phyloP scores from a whole-genome alignment of 2,329 filamentous ascomycete species.

The Neonectria coccinea region DNA sequence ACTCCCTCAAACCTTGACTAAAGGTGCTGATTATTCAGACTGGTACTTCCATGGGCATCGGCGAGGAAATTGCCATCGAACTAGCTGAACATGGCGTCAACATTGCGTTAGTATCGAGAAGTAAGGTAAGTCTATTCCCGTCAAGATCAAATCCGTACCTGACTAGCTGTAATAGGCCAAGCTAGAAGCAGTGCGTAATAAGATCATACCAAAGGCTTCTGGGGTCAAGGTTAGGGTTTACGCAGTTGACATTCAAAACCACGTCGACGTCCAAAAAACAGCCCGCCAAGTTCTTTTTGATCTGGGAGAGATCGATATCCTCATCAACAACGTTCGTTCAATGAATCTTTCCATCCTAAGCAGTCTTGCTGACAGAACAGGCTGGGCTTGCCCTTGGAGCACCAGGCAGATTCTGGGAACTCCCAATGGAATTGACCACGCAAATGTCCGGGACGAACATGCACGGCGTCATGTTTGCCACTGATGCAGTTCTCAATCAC shows the following conservation, averaged over 20 bases:
- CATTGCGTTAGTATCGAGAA: background rate
- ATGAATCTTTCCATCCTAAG: too few relatives aligned
- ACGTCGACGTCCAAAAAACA: slow-evolving; percentile 11
- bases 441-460: too few relatives aligned
- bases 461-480: too few relatives aligned
- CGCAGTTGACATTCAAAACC: slow-evolving; percentile 7
- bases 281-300: too few relatives aligned
- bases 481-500: too few relatives aligned
- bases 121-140: background rate
- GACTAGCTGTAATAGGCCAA: slow-evolving; percentile 6
- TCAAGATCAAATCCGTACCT: background rate
- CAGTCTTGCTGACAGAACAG: too few relatives aligned
- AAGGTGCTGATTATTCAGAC: slow-evolving; percentile 1
- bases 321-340: too few relatives aligned
- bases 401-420: too few relatives aligned
- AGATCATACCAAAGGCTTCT: background rate
- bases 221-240: slow-evolving; percentile 4
- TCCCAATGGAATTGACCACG: too few relatives aligned
- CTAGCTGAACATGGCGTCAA: slow-evolving; percentile 16
- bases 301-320: too few relatives aligned
- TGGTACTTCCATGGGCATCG: slow-evolving; percentile 30
- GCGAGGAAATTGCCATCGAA: slow-evolving; percentile 2
- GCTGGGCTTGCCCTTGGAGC: too few relatives aligned
- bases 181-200: slow-evolving; percentile 1
- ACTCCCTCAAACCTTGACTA: background rate